Conservation (phyloP, 2,329 filamentous ascomycete genomes). For the Ampelomyces quisqualis region DNA sequence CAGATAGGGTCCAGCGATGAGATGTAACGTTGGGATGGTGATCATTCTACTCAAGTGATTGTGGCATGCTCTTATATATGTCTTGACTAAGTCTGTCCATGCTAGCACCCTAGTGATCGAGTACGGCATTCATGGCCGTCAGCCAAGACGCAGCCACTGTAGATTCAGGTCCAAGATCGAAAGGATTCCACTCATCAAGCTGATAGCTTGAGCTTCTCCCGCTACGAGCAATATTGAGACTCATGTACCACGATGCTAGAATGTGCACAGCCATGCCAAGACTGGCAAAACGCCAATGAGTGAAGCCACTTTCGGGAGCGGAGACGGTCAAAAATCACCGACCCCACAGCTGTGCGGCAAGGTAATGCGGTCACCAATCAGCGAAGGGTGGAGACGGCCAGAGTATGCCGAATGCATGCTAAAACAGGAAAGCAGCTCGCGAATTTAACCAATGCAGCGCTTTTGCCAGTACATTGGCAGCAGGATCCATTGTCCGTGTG, state of each 20-base stretch:
- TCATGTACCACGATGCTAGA: background rate
- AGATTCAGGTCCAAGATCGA: conserved; percentile 3
- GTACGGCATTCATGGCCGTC: conserved; percentile 8
- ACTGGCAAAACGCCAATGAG: conserved; percentile 9
- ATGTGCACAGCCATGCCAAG: conserved; percentile 1
- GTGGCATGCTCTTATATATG: conserved; percentile 5
- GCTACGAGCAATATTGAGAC: background rate
- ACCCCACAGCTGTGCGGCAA: background rate
- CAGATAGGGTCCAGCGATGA: no score
- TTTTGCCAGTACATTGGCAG: no score
- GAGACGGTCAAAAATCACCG: conserved; percentile 25
- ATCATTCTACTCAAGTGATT: background rate
- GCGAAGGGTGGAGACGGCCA: background rate
- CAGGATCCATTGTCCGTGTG: background rate
- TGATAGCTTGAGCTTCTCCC: background rate
- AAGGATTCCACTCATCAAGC: background rate
- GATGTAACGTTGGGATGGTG: conserved; percentile 2
- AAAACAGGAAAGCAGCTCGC: background rate
- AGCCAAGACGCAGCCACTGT: conserved; percentile 8
- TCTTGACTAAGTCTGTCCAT: no score
- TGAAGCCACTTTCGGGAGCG: background rate
- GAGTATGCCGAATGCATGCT: background rate
- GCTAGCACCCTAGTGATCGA: background rate
- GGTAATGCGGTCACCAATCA: background rate
- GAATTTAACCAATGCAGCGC: no score